A percentile compares a stretch with the other conserved stretches of the same genome.
phyloP scores from a whole-genome alignment of 1,284 basidiomycete genomes.

The Athelia sp. region DNA sequence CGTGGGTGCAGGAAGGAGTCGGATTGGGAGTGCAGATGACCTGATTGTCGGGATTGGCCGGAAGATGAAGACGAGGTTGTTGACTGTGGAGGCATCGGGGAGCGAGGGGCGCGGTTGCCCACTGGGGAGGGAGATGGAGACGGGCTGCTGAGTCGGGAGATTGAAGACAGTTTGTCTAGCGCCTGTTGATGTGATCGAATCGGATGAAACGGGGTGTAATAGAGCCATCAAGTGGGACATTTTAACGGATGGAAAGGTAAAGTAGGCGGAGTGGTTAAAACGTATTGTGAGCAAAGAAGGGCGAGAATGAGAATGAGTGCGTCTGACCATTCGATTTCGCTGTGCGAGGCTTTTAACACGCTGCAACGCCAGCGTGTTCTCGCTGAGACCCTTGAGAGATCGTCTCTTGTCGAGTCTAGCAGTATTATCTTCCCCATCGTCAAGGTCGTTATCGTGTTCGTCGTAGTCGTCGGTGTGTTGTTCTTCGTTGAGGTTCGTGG shows the following conservation, averaged over 20 bases:
- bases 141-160: constrained; percentile 43
- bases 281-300: too few species aligned
- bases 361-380: constrained; percentile 55
- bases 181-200: constrained; percentile 34
- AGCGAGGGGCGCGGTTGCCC: constrained; percentile 27
- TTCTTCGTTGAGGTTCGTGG: constrained; percentile 18
- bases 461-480: constrained; percentile 18
- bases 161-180: constrained; percentile 59
- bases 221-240: too few species aligned
- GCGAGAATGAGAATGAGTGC: constrained; percentile 8
- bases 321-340: constrained; percentile 66
- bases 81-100: constrained; percentile 26
- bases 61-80: constrained; percentile 25
- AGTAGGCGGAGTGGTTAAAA: too few species aligned
- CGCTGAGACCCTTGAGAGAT: constrained; percentile 32
- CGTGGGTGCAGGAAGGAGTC: constrained; percentile 10
- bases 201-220: constrained; percentile 10
- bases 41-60: constrained; percentile 16
- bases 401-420: constrained; percentile 49
- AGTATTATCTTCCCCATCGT: constrained; percentile 61
- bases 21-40: not conserved
- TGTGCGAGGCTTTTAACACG: constrained; percentile 65
- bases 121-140: constrained; percentile 30
- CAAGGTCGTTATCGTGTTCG: constrained; percentile 25
- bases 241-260: too few species aligned